Evolutionary conservation across 2,329 filamentous ascomycete species (phyloP).

Genomic region (Lasiodiplodia gonubiensis): DNA sequence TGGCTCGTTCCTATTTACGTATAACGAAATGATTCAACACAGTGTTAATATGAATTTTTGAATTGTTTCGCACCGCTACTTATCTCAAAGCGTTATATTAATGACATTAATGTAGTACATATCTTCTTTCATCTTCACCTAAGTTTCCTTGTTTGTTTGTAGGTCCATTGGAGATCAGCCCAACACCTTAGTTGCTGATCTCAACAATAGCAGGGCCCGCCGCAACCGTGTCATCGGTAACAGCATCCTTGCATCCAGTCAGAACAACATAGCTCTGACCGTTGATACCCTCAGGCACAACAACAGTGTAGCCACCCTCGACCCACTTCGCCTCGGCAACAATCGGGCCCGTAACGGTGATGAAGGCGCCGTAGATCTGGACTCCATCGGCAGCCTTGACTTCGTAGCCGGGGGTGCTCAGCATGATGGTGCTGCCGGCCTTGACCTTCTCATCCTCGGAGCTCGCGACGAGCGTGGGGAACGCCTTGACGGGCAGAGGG

Average conservation of each 20-base stretch:
- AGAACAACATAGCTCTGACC: constrained; percentile 52
- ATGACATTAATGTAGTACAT: too few relatives aligned
- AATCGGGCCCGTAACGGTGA: constrained; percentile 46
- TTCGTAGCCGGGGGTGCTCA: constrained; percentile 37
- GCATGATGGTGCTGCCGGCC: constrained; percentile 31
- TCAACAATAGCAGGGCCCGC: constrained; percentile 45
- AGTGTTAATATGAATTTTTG: too few relatives aligned
- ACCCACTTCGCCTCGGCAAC: constrained; percentile 37
- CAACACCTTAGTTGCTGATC: constrained; percentile 25
- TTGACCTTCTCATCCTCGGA: constrained; percentile 26
- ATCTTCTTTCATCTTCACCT: too few relatives aligned
- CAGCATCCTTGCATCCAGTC: constrained; percentile 44
- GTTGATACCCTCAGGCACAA: constrained; percentile 40
- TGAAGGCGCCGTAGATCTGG: constrained; percentile 46
- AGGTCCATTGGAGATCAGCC: background rate
- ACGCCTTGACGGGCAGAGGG: constrained; percentile 64
- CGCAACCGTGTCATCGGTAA: constrained; percentile 47
- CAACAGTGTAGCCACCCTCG: constrained; percentile 34
- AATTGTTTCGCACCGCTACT: too few relatives aligned
- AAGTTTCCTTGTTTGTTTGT: too few relatives aligned
- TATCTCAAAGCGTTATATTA: too few relatives aligned
- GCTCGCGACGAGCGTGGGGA: constrained; percentile 54
- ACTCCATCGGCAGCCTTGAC: constrained; percentile 27
- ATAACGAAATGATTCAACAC: too few relatives aligned
- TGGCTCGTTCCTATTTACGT: too few relatives aligned